A percentile compares a stretch with the other conserved stretches of the same genome.
Conservation (phyloP, 345 rosid species). For the Odontarrhena argentea region DNA sequence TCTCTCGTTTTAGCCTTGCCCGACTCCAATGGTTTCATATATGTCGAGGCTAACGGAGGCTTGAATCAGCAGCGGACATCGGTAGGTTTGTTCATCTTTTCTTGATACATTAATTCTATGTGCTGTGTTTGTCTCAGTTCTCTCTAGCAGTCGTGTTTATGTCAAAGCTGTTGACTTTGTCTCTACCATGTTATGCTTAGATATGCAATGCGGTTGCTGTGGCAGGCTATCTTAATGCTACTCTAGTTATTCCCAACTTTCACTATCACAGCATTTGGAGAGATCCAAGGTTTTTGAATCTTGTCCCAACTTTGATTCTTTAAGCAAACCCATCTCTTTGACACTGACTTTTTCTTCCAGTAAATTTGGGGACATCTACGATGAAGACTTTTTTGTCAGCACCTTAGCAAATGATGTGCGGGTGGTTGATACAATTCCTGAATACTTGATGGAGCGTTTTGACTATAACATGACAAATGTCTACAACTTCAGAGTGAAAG, state of each 20-base stretch:
- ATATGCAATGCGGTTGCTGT: constrained; percentile 99
- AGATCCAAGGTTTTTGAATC: constrained; percentile 78
- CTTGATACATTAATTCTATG: constrained; percentile 10
- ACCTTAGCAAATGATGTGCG: constrained; percentile 78
- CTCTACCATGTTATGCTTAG: constrained; percentile 52
- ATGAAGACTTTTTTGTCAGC: constrained; percentile 76
- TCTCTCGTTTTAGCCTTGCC: constrained; percentile 59
- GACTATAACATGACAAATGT: constrained; percentile 85
- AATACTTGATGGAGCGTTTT: constrained; percentile 92
- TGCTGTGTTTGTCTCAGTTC: constrained; percentile 13
- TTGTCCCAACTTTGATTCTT: constrained; percentile 10
- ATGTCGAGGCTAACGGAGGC: constrained; percentile 98
- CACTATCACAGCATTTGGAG: constrained; percentile 98
- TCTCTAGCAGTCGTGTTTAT: constrained; percentile 23
- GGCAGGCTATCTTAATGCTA: constrained; percentile 98
- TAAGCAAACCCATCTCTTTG: constrained; percentile 16
- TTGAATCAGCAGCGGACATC: constrained; percentile 98
- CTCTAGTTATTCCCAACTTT: constrained; percentile 88
- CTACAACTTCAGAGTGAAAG: constrained; percentile 95
- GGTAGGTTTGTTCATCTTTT: constrained; percentile 62
- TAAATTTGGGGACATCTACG: constrained; percentile 85
- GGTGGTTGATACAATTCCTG: constrained; percentile 85
- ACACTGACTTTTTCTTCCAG: constrained; percentile 46
- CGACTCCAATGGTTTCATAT: constrained; percentile 94
- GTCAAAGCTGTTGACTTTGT: constrained; percentile 35